Base-by-base conservation (phyloP, 257 asterid genomes). In the Solanum medicagineum region DNA sequence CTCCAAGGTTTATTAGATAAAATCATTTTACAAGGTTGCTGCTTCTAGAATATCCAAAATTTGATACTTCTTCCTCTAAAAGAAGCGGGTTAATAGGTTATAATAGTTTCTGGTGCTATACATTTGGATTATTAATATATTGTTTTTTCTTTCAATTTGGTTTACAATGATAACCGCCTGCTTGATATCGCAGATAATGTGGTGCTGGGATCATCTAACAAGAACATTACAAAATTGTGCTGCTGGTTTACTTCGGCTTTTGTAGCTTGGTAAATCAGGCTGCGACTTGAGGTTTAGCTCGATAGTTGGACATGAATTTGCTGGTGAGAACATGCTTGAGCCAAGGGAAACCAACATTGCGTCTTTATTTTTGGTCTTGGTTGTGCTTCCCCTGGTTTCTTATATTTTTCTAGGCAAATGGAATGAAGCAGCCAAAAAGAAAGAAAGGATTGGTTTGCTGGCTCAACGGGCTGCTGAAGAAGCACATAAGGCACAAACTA, bases 331-430 rank as follows among this genome's bases (percentile, higher is more conserved):
- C 90, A 94, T 94, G 98, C 97, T 94, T 84, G 91, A 89, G 90
- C 97, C 94, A 91, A 94, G 93, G 90, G 94, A 88, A 92, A 91
- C 93, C 89, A 94, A 94, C 89, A 73, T 92, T 86, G 93, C 92
- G 17, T 93, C 88, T 85, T 87, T 93, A 73, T 89, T 93, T 87
- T 87, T 93, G 84, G 89, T 93, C 90, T 90, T 94, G 63, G 89
- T 94, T 66, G 92, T 93, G 93, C 92, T 94, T 93, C 97, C 97
- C 90, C 89, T 94, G 81, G 92, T 90, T 90, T 83, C 91, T 71
- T 94, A 93, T 82, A 79, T 94, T 88, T 69, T 94, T 83, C 91
- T 94, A 85, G 98, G 97, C 75, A 94, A 90, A 92, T 94, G 94
- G 97, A 92, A 91, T 83, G 97, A 94, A 87, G 54, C 90, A 74